Percentiles rank a stretch among this genome's conserved stretches.
Conservation (phyloP, 2,329 filamentous ascomycete species). For the Trichoderma cornu-damae region DNA sequence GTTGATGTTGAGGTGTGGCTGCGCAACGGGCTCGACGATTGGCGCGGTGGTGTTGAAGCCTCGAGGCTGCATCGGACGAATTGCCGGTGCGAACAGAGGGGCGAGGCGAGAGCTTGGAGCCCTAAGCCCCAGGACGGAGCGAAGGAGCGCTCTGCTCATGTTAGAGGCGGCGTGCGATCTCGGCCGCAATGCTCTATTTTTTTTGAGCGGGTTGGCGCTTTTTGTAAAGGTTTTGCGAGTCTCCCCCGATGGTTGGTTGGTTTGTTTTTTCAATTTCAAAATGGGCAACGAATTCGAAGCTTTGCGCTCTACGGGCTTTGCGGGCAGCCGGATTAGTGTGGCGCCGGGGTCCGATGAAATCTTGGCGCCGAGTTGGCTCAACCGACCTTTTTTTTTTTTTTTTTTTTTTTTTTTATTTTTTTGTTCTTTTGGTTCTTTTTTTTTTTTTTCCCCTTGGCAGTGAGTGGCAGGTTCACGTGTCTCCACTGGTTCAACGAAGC, state of each 20-base stretch:
- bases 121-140: constrained; percentile 58
- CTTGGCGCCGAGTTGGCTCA: constrained; percentile 18
- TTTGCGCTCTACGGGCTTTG: constrained; percentile 11
- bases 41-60: constrained; percentile 47
- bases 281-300: too few relatives aligned
- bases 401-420: constrained; percentile 19
- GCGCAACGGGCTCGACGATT: constrained; percentile 40
- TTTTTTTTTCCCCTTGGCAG: constrained; percentile 26
- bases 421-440: constrained; percentile 24
- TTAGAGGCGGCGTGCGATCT: background rate
- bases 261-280: background rate
- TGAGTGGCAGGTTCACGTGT: background rate
- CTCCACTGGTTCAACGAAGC: constrained; percentile 11
- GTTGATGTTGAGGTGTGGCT: constrained; percentile 33
- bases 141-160: constrained; percentile 58
- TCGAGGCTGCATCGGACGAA: constrained; percentile 29
- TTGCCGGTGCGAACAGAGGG: constrained; percentile 25
- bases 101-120: constrained; percentile 32
- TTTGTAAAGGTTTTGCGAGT: constrained; percentile 22
- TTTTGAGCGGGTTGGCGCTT: constrained; percentile 21
- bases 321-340: constrained; percentile 32
- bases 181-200: constrained; percentile 22
- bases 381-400: constrained; percentile 28
- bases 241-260: background rate
- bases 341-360: constrained; percentile 29